These are phyloP conservation scores for Avena sativa DNA, from an alignment of 176 grass and related monocot genomes.

Conservation along the genomic window DNA sequence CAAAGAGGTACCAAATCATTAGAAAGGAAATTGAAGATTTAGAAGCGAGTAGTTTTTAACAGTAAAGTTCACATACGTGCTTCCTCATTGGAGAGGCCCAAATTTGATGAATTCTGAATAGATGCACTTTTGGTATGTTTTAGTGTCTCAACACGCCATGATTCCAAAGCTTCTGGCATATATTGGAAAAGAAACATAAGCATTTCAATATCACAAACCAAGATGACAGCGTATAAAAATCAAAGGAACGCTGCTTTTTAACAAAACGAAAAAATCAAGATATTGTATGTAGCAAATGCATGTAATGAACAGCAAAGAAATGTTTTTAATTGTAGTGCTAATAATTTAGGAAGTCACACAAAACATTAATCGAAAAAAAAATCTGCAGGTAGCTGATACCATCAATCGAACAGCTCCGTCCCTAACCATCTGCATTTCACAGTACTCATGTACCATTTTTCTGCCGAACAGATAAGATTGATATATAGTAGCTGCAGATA, in stretches of 20 bases:
- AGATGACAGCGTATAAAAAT: not conserved
- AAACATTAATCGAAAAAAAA: not conserved
- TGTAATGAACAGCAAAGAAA: constrained; percentile 19
- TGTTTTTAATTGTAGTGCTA: not conserved
- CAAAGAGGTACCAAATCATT: not conserved
- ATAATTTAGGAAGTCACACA: not conserved
- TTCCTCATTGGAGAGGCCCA: constrained; percentile 60
- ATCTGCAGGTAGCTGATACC: not conserved
- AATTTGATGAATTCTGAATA: constrained; percentile 57
- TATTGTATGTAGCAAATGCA: constrained; percentile 18
- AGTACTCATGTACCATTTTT: not conserved
- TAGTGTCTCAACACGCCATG: constrained; percentile 80
- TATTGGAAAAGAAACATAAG: constrained; percentile 21
- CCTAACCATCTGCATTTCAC: not conserved
- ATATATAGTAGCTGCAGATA: not conserved
- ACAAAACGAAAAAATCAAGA: constrained; percentile 1
- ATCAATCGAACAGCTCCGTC: not conserved
- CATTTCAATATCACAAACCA: not conserved
- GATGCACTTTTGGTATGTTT: constrained; percentile 57
- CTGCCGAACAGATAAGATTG: not conserved
- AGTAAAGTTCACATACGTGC: constrained; percentile 55
- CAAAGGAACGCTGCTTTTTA: not conserved
- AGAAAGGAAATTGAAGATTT: not conserved
- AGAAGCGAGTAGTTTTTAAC: constrained; percentile 13
- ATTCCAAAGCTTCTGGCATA: constrained; percentile 66